Percentiles rank a stretch among this genome's conserved stretches.
Evolutionary conservation across 106 monocot species (phyloP).

Genomic region (Cymbidium sinense): DNA sequence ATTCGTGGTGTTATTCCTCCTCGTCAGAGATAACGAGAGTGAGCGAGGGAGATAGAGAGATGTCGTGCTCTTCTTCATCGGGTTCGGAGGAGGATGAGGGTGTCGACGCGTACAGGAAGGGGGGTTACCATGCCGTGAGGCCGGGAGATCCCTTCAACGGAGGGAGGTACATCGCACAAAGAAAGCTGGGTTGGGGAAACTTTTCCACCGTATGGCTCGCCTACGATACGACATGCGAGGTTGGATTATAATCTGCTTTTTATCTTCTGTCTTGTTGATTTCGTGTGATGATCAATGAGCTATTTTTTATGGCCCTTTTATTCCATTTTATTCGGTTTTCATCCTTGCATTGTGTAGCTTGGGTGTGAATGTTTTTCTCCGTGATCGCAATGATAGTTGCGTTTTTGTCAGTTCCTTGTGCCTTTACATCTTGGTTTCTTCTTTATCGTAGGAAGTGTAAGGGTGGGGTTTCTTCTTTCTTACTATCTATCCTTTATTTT

Average conservation of each 20-base stretch:
- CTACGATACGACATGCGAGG: slow-evolving; percentile 37
- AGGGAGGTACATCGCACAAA: slow-evolving; percentile 65
- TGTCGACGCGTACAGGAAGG: slow-evolving; percentile 73
- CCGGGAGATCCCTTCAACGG: slow-evolving; percentile 68
- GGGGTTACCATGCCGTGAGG: slow-evolving; percentile 86
- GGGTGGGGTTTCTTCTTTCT: too few relatives aligned
- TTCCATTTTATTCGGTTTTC: not conserved
- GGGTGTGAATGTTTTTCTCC: not conserved
- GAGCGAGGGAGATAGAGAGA: not conserved
- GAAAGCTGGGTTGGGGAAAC: slow-evolving; percentile 66
- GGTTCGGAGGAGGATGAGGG: slow-evolving; percentile 81
- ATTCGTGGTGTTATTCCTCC: not conserved
- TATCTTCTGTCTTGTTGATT: not conserved
- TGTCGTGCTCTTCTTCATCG: slow-evolving; percentile 58
- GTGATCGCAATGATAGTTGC: not conserved
- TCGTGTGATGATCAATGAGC: not conserved
- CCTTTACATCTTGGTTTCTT: too few relatives aligned
- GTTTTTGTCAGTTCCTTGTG: not conserved
- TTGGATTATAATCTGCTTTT: slow-evolving; percentile 2
- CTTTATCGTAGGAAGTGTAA: too few relatives aligned
- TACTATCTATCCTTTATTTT: too few relatives aligned
- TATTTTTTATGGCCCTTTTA: not conserved
- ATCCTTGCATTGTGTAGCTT: not conserved
- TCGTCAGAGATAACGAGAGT: not conserved
- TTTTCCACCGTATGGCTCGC: slow-evolving; percentile 83